Evolutionary conservation across 1,284 basidiomycete genomes (phyloP), one percentile per base, ranked within the genome.

Genomic region (Microbotryomycetes sp.): DNA sequence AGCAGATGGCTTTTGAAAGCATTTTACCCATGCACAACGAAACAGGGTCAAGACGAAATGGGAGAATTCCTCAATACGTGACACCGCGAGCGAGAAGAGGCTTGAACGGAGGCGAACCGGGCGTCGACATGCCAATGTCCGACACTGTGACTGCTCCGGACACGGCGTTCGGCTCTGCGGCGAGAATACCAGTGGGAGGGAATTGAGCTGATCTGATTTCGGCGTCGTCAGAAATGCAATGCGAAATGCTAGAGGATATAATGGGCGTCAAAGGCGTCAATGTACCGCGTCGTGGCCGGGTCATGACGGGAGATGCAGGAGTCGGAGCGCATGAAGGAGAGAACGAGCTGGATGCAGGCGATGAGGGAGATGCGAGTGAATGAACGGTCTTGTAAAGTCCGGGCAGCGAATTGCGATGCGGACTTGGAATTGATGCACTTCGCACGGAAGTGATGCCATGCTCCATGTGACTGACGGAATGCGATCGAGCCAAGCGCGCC

Each of bases 381-480:
- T 28, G 31, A 18, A 13, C 13, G 2, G 52, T 29, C 29, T 51
- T 30, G 24, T 31, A 13, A 31, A 54, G 24, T 2, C 52, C 51
- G 2, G 55, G 48, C 9, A 56, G 27, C 24, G 57, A 62, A 31
- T 24, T 45, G 55, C 52, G 62, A 35, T 53, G 62, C 15, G 50
- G 35, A n/a, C 24, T 18, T n/a, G 26, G 24, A 29, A 29, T 52
- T 18, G 35, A 41, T 18, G 35, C 35, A 41, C 11, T 11, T 41
- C 50, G 41, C 23, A 18, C n/a, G 4, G 57, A 26, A 5, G 48
- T 18, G 53, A 30, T 61, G 28, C 41, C 18, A 23, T 62, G 58
- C 35, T 57, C 57, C 6, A 30, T 23, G 21, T 57, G 56, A 16
- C 58, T 60, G 47, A 51, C 59, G 13, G 64, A 66, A 47, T 63